A percentile compares a stretch with the other conserved stretches of the same genome.
These are phyloP conservation scores for Xylariaceae sp. DNA, from an alignment of 2,329 filamentous ascomycete species.

Conservation along the genomic window DNA sequence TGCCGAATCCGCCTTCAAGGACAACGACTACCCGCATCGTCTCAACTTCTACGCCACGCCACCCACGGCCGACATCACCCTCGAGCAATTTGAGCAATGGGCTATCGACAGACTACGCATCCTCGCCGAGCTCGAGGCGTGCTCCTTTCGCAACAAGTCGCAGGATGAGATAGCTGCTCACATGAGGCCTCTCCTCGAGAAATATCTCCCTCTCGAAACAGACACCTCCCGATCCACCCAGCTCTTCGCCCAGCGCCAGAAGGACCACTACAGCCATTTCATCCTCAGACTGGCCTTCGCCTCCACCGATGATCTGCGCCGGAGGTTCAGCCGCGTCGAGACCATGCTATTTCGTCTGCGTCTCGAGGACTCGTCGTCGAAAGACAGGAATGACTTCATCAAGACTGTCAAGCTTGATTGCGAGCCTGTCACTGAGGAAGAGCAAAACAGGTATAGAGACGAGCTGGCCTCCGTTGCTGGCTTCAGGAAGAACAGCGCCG, in stretches of 20 bases:
- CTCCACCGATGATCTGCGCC: constrained; percentile 82
- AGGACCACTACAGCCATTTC: constrained; percentile 97
- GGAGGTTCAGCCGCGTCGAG: constrained; percentile 83
- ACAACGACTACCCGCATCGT: constrained; percentile 76
- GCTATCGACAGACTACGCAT: constrained; percentile 87
- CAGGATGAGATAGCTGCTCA: constrained; percentile 78
- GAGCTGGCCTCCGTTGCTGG: constrained; percentile 55
- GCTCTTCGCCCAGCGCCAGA: constrained; percentile 74
- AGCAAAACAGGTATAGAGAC: constrained; percentile 63
- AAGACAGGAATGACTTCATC: constrained; percentile 75
- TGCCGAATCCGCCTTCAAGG: constrained; percentile 70
- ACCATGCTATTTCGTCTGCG: constrained; percentile 84
- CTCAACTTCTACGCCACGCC: constrained; percentile 90
- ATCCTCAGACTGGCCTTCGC: constrained; percentile 92
- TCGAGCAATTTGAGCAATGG: constrained; percentile 99
- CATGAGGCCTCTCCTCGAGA: constrained; percentile 83
- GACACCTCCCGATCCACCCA: constrained; percentile 38
- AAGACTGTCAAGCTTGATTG: constrained; percentile 76
- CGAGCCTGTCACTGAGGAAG: constrained; percentile 76
- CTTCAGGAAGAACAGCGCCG: constrained; percentile 41
- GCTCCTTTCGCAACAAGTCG: constrained; percentile 88
- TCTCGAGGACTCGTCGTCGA: constrained; percentile 70
- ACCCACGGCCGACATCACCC: constrained; percentile 88
- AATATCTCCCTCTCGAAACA: constrained; percentile 42
- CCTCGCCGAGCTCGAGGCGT: constrained; percentile 85